Evolutionary conservation across 352 stramenopile genomes (phyloP).

Genomic region (Sclerospora graminicola): DNA sequence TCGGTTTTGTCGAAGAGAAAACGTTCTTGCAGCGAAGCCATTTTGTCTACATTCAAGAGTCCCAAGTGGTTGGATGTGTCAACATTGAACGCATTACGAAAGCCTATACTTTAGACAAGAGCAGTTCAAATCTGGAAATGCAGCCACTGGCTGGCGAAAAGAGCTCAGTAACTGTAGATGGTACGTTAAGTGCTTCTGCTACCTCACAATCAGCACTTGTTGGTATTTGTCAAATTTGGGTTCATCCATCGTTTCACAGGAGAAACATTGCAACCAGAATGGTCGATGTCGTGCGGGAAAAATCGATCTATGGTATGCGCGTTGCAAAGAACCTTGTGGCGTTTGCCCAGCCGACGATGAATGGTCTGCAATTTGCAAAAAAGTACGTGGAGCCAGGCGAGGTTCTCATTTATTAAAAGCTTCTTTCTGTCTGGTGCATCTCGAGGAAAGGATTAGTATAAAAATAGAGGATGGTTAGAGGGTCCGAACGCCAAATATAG

Average conservation of each 20-base stretch:
- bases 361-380: constrained; percentile 48
- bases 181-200: constrained; percentile 11
- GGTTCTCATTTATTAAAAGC: constrained; percentile 49
- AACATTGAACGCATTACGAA: constrained; percentile 42
- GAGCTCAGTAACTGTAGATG: constrained; percentile 1
- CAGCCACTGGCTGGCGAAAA: not conserved
- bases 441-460: too few species aligned
- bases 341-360: constrained; percentile 63
- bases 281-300: constrained; percentile 48
- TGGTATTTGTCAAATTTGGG: constrained; percentile 66
- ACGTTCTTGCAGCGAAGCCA: constrained; percentile 40
- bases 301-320: constrained; percentile 61
- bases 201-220: constrained; percentile 25
- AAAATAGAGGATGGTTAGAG: too few species aligned
- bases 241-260: constrained; percentile 38
- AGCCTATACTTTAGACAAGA: constrained; percentile 29
- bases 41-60: constrained; percentile 51
- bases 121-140: constrained; percentile 3
- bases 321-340: constrained; percentile 40
- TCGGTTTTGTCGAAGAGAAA: constrained; percentile 45
- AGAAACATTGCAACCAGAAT: constrained; percentile 48
- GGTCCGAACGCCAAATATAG: too few species aligned
- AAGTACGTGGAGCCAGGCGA: constrained; percentile 35
- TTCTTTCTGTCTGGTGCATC: too few species aligned
- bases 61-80: constrained; percentile 52